Evolutionary conservation across 2,329 filamentous ascomycete genomes (phyloP).

Genomic region (Fusarium multiceps): DNA sequence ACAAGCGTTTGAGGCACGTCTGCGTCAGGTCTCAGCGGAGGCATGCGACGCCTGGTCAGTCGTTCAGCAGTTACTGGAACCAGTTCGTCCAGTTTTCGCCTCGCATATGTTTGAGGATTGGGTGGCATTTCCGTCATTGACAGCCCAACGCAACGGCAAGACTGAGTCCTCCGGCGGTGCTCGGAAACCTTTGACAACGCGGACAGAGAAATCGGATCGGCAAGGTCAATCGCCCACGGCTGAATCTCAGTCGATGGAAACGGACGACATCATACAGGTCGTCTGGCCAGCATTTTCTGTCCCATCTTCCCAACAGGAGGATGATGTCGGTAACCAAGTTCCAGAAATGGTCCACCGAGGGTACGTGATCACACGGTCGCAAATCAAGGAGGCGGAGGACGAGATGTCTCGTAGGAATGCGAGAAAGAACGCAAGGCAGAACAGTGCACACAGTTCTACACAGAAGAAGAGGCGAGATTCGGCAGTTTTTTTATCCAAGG

Average conservation of each 20-base stretch:
- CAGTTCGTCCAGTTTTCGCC: background rate
- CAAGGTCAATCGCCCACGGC: too few relatives aligned
- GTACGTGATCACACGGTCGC: background rate
- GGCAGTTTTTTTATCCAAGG: background rate
- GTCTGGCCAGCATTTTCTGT: background rate
- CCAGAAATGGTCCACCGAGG: slow-evolving; percentile 1
- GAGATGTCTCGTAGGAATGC: slow-evolving; percentile 1
- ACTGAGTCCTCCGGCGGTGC: too few relatives aligned
- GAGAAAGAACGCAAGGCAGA: background rate
- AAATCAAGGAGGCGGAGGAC: background rate
- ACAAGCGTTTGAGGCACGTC: too few relatives aligned
- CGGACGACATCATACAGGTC: background rate
- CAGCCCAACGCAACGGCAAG: background rate
- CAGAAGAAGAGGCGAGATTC: background rate
- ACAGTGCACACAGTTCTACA: background rate
- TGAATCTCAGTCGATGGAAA: background rate
- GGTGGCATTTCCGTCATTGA: background rate
- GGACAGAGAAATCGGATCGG: too few relatives aligned
- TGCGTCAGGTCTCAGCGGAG: too few relatives aligned
- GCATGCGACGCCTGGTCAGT: too few relatives aligned
- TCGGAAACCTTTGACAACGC: too few relatives aligned
- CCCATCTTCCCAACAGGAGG: background rate
- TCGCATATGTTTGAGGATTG: background rate
- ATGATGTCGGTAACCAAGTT: background rate
- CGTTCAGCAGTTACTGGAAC: too few relatives aligned